Conservation (phyloP, 225 moss, liverwort and hornwort species). For the Bryum argenteum region DNA sequence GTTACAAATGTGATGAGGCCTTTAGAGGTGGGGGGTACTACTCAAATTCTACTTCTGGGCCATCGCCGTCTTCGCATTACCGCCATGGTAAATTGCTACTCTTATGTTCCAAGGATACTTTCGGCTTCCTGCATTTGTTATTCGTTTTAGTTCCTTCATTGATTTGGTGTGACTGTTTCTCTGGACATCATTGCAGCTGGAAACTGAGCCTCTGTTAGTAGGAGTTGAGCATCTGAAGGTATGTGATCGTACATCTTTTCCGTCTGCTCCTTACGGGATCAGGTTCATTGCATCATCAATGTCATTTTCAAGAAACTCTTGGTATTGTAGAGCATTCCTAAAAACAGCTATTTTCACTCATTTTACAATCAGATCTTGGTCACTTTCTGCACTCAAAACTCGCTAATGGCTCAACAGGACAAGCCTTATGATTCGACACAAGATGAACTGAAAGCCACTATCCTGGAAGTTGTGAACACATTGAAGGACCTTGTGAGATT, state of each 20-base stretch:
- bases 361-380: background rate
- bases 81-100: conserved; percentile 67
- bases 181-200: conserved; percentile 61
- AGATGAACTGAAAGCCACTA: conserved; percentile 92
- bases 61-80: conserved; percentile 92
- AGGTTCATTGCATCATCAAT: background rate
- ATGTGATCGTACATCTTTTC: conserved; percentile 22
- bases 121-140: background rate
- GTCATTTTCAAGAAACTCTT: conserved; percentile 3
- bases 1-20: conserved; percentile 95
- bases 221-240: conserved; percentile 94
- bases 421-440: conserved; percentile 89
- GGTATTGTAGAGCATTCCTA: background rate
- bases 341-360: no score
- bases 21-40: conserved; percentile 76
- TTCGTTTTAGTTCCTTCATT: conserved; percentile 8
- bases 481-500: conserved; percentile 97
- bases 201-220: conserved; percentile 81
- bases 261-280: background rate
- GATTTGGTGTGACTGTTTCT: conserved; percentile 23
- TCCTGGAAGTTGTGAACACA: conserved; percentile 90
- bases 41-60: conserved; percentile 95
- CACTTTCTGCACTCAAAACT: conserved; percentile 20
- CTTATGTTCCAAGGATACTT: conserved; percentile 2
- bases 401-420: conserved; percentile 57